phyloP scores from a whole-genome alignment of 257 asterid species.

The Solanum neorickii region DNA sequence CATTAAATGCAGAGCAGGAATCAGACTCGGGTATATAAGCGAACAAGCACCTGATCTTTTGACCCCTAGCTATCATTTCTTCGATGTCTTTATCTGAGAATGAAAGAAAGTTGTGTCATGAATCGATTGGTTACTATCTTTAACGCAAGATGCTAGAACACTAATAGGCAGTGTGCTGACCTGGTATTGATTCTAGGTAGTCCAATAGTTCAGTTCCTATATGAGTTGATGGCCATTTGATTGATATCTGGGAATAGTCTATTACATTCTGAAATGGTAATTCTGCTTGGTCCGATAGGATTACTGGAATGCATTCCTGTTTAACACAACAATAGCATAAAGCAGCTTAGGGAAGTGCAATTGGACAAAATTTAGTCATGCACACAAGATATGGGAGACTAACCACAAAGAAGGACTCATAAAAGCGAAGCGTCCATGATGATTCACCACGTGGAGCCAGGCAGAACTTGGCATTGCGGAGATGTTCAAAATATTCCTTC shows the following conservation, averaged over 20 bases:
- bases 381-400: constrained; percentile 5
- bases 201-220: constrained; percentile 65
- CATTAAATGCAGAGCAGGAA: constrained; percentile 75
- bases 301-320: constrained; percentile 95
- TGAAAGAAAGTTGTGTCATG: not conserved
- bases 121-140: not conserved
- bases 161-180: constrained; percentile 16
- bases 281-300: constrained; percentile 86
- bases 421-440: constrained; percentile 99
- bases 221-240: constrained; percentile 82
- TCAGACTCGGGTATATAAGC: constrained; percentile 65
- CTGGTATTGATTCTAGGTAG: constrained; percentile 81
- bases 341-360: not conserved
- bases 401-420: constrained; percentile 96
- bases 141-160: not conserved
- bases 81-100: constrained; percentile 56
- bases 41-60: constrained; percentile 71
- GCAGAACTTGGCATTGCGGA: constrained; percentile 87
- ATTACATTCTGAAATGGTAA: constrained; percentile 75
- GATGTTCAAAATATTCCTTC: constrained; percentile 76
- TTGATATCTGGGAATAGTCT: constrained; percentile 70
- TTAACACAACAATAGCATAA: constrained; percentile 10
- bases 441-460: constrained; percentile 98
- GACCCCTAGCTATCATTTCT: constrained; percentile 68
- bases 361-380: not conserved